Evolutionary conservation across 2,329 filamentous ascomycete genomes (phyloP).

Genomic region (Paecilomyces niveus): DNA sequence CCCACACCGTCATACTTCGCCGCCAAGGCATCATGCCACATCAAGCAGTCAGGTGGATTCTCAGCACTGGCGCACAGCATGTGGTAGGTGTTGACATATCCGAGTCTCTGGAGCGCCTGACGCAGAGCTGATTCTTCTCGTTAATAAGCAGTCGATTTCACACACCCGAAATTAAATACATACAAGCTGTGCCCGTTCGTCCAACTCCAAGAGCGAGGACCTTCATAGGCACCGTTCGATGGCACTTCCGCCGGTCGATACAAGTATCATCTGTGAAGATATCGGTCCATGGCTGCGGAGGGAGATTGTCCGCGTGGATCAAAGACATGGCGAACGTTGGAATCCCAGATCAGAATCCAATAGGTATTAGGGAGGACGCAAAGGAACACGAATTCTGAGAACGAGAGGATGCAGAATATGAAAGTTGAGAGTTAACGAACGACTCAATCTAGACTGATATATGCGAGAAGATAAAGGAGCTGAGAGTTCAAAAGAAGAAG

Average conservation of each 20-base stretch:
- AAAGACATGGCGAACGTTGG: constrained; percentile 24
- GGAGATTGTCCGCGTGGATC: constrained; percentile 28
- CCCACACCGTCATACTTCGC: constrained; percentile 57
- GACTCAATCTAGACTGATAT: not conserved
- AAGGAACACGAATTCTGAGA: not conserved
- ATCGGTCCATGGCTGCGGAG: constrained; percentile 36
- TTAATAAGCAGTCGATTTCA: not conserved
- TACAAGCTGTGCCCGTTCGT: constrained; percentile 64
- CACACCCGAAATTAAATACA: constrained; percentile 18
- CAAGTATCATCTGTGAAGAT: constrained; percentile 57
- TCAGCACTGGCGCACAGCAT: constrained; percentile 65
- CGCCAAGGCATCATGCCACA: constrained; percentile 63
- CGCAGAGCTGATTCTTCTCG: constrained; percentile 22
- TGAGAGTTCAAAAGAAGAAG: not conserved
- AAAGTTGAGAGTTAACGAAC: not conserved
- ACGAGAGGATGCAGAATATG: not conserved
- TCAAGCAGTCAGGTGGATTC: constrained; percentile 59
- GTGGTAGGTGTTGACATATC: constrained; percentile 64
- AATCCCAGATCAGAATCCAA: not conserved
- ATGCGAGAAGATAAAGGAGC: not conserved
- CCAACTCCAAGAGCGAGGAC: constrained; percentile 64
- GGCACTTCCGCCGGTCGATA: constrained; percentile 60
- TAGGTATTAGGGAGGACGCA: not conserved
- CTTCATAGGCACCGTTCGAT: constrained; percentile 63
- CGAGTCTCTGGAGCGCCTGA: constrained; percentile 58